Evolutionary conservation across 192 early-diverging fungal species (phyloP).

Genomic region (Cetraspora pellucida): DNA sequence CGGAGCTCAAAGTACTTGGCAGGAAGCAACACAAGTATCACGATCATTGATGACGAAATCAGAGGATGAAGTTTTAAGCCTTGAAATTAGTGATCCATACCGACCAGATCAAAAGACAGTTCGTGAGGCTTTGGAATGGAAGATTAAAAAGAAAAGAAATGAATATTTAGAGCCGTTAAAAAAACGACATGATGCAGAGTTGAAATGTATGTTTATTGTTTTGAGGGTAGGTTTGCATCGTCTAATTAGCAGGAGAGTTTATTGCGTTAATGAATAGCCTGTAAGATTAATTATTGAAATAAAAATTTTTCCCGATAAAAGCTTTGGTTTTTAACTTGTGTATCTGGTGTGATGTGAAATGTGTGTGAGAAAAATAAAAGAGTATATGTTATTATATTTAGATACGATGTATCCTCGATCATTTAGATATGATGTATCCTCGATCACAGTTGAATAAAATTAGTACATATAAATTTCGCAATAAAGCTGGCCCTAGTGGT

Average conservation of each 20-base stretch:
- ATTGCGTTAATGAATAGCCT: not conserved
- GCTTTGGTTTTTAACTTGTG: no score
- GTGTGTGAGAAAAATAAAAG: no score
- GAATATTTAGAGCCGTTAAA: conserved; percentile 1
- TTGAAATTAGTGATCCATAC: conserved; percentile 12
- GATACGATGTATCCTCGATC: no score
- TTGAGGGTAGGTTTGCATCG: conserved; percentile 10
- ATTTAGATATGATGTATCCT: no score
- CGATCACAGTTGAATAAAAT: no score
- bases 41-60: not conserved
- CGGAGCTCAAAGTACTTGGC: not conserved
- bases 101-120: conserved; percentile 18
- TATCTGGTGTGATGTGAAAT: no score
- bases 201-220: conserved; percentile 14
- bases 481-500: no score
- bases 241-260: no score
- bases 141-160: not conserved
- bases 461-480: no score
- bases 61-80: conserved; percentile 18
- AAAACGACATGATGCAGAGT: conserved; percentile 11
- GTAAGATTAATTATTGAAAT: no score
- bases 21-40: not conserved
- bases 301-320: no score
- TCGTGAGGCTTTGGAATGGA: not conserved
- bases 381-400: no score